A percentile compares a stretch with the other conserved stretches of the same genome.
These are phyloP conservation scores for Aeschynomene evenia DNA, from an alignment of 306 rosid species.

Conservation along the genomic window DNA sequence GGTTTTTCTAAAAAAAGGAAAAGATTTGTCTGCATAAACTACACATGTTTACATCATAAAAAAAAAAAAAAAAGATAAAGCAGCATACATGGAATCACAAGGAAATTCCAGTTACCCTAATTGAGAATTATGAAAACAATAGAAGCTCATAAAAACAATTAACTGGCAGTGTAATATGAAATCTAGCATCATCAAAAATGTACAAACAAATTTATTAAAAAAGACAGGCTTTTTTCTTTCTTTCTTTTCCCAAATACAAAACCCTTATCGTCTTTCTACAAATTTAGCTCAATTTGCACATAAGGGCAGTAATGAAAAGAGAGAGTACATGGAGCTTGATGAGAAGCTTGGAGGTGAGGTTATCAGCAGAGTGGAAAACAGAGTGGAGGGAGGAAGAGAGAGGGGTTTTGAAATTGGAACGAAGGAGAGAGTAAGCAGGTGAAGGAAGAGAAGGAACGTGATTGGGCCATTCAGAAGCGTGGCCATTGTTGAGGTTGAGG, in stretches of 20 bases:
- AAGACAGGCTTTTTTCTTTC: no score
- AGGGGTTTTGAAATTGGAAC: constrained; percentile 55
- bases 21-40: neutral
- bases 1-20: no score
- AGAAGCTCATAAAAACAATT: neutral
- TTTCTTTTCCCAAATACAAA: neutral
- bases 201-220: neutral
- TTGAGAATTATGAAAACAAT: neutral
- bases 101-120: neutral
- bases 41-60: neutral
- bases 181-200: neutral
- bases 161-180: neutral
- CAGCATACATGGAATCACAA: neutral
- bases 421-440: constrained; percentile 59
- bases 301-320: no score
- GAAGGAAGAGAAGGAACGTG: constrained; percentile 70
- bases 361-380: constrained; percentile 71
- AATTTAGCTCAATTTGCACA: neutral
- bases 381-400: constrained; percentile 78
- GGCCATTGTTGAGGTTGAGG: constrained; percentile 33
- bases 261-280: neutral
- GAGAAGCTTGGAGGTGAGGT: constrained; percentile 82
- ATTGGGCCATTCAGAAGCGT: constrained; percentile 48
- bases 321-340: constrained; percentile 61
- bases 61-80: neutral